Percentiles rank a stretch among this genome's conserved stretches.
phyloP scores from a whole-genome alignment of 495 filamentous ascomycete species.

The Annulohypoxylon maeteangense region DNA sequence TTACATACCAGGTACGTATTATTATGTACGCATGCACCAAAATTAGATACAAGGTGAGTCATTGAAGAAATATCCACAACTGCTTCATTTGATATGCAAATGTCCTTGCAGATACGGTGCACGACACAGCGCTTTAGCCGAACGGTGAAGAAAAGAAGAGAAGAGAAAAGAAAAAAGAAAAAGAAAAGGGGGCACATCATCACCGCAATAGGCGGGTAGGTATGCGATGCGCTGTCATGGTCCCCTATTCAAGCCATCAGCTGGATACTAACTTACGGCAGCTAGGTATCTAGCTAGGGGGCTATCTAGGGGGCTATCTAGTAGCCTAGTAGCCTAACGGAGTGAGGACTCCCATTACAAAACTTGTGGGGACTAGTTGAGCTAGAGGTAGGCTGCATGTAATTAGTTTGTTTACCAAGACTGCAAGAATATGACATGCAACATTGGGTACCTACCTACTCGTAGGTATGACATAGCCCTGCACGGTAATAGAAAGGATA shows the following conservation, averaged over 20 bases:
- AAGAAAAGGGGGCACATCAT: background rate
- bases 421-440: background rate
- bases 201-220: background rate
- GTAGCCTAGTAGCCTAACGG: no score
- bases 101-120: background rate
- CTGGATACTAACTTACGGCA: no score
- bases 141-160: background rate
- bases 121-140: background rate
- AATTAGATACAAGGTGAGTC: background rate
- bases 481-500: background rate
- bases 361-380: background rate
- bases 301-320: no score
- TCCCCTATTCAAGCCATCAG: background rate
- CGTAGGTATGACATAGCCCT: background rate
- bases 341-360: background rate
- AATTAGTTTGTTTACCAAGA: background rate
- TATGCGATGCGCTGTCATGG: background rate
- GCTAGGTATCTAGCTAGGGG: no score
- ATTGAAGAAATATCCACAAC: background rate
- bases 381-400: background rate
- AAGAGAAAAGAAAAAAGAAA: background rate
- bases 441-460: constrained; percentile 1
- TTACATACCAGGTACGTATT: background rate
- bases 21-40: background rate
- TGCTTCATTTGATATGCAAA: background rate